Percentiles rank a stretch among this genome's conserved stretches.
These are phyloP conservation scores for Penicillium nucicola DNA, from an alignment of 495 filamentous ascomycete genomes.

Conservation along the genomic window DNA sequence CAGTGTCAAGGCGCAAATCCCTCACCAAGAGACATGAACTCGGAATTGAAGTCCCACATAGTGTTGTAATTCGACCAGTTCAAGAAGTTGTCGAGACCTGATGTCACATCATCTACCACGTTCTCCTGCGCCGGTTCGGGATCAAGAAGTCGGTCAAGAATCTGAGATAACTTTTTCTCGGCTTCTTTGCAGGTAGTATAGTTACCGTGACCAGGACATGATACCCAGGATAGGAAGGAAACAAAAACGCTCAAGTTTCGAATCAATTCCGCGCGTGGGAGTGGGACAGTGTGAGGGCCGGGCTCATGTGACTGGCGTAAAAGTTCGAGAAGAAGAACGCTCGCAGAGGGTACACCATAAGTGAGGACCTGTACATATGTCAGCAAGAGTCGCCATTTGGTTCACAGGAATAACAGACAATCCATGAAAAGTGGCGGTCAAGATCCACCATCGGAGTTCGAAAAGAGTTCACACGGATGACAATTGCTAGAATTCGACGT, in stretches of 20 bases:
- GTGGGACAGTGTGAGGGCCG: slow-evolving; percentile 26
- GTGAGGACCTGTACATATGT: slow-evolving; percentile 39
- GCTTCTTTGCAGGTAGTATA: slow-evolving; percentile 49
- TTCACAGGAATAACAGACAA: slow-evolving; percentile 40
- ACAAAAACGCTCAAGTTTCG: slow-evolving; percentile 64
- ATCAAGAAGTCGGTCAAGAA: slow-evolving; percentile 41
- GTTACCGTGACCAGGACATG: slow-evolving; percentile 50
- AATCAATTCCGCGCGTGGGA: slow-evolving; percentile 58
- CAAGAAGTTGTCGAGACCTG: slow-evolving; percentile 33
- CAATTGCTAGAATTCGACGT: slow-evolving; percentile 46
- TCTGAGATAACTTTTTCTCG: slow-evolving; percentile 41
- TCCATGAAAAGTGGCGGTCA: slow-evolving; percentile 52
- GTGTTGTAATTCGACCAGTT: slow-evolving; percentile 38
- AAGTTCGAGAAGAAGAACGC: slow-evolving; percentile 60
- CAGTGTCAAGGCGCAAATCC: slow-evolving; percentile 17
- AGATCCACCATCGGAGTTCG: slow-evolving; percentile 48
- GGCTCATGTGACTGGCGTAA: slow-evolving; percentile 52
- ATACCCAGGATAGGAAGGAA: slow-evolving; percentile 54
- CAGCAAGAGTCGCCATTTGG: slow-evolving; percentile 13
- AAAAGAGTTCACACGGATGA: slow-evolving; percentile 44
- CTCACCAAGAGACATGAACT: slow-evolving; percentile 25
- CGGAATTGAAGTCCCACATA: slow-evolving; percentile 33
- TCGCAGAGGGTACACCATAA: slow-evolving; percentile 55
- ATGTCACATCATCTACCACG: slow-evolving; percentile 30
- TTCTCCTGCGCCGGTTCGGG: slow-evolving; percentile 32